These are phyloP conservation scores for Alopecurus myosuroides DNA, from an alignment of 176 grass and related monocot genomes.

Conservation along the genomic window DNA sequence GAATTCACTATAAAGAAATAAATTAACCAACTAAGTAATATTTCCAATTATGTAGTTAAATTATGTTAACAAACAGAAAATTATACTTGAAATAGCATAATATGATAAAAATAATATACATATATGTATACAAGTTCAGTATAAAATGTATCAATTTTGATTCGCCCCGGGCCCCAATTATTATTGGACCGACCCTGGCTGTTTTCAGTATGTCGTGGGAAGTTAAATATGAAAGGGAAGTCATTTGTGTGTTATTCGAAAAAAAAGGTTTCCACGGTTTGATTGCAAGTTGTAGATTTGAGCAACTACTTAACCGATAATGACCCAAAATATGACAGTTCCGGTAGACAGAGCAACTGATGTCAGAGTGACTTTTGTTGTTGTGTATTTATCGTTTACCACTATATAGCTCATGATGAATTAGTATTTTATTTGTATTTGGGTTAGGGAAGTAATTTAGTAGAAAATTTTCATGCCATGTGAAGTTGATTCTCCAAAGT, in stretches of 20 bases:
- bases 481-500: not conserved
- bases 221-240: not conserved
- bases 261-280: not conserved
- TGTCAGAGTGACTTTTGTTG: not conserved
- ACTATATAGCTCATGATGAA: not conserved
- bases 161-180: no score
- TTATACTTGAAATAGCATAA: no score
- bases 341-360: not conserved
- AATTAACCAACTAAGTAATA: no score
- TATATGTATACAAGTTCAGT: no score
- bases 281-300: not conserved
- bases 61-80: no score
- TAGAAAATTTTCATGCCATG: not conserved
- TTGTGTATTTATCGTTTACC: not conserved
- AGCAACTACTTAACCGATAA: not conserved
- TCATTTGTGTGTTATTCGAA: not conserved
- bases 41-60: no score
- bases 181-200: no score
- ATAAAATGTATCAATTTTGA: no score
- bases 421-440: not conserved
- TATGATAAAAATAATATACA: no score
- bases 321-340: not conserved
- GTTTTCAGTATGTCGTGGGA: not conserved
- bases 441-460: no score
- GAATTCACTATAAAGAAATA: no score